Conservation (phyloP, 306 rosid genomes). For the Fragaria nilgerrensis region DNA sequence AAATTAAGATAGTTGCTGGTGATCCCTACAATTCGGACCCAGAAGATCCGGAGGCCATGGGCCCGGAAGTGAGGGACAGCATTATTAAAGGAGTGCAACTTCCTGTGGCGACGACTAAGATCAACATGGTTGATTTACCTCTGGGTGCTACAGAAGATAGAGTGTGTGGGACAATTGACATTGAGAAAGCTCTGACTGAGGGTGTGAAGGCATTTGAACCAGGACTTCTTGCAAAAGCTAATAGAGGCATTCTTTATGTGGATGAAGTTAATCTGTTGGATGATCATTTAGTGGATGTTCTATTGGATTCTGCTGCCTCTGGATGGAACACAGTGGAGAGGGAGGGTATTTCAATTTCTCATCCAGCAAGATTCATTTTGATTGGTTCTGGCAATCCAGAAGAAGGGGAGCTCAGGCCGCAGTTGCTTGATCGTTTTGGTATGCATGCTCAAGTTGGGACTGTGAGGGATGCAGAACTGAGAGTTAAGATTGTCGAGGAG, state of each 20-base stretch:
- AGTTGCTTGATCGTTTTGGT: slow-evolving; percentile 90
- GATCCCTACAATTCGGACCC: slow-evolving; percentile 96
- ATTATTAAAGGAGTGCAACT: slow-evolving; percentile 62
- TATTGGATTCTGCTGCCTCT: slow-evolving; percentile 94
- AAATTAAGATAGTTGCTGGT: slow-evolving; percentile 74
- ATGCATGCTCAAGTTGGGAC: slow-evolving; percentile 99
- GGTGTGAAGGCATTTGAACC: slow-evolving; percentile 97
- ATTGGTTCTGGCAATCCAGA: slow-evolving; percentile 97
- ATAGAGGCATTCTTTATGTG: slow-evolving; percentile 90
- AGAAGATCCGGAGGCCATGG: slow-evolving; percentile 91
- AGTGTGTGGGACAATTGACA: slow-evolving; percentile 95
- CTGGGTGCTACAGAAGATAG: slow-evolving; percentile 94
- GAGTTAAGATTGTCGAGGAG: slow-evolving; percentile 98
- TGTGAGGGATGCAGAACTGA: slow-evolving; percentile 89
- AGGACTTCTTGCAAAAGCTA: slow-evolving; percentile 90
- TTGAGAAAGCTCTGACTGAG: slow-evolving; percentile 92
- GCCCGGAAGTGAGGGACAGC: slow-evolving; percentile 74
- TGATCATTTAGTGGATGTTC: slow-evolving; percentile 90
- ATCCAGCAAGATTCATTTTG: slow-evolving; percentile 89
- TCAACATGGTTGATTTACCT: slow-evolving; percentile 97
- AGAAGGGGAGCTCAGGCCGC: slow-evolving; percentile 99
- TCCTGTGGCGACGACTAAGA: slow-evolving; percentile 57
- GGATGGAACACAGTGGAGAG: slow-evolving; percentile 99
- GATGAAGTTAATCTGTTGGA: slow-evolving; percentile 95
- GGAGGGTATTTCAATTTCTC: slow-evolving; percentile 92